Conservation (phyloP, 2,329 filamentous ascomycete species). For the Aspergillus niger region DNA sequence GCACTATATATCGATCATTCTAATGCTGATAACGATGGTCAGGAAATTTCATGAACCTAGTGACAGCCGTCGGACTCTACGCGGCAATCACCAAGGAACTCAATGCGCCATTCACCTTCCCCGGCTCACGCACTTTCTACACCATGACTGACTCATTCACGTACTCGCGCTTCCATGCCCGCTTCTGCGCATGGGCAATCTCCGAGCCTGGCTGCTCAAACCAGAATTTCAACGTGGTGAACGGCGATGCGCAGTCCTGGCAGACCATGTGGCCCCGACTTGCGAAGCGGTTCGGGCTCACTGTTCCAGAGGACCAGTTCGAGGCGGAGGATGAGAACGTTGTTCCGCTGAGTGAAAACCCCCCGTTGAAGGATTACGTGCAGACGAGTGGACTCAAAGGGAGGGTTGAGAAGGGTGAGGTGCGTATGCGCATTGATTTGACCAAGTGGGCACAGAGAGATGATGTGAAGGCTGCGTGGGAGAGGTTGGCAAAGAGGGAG, state of each 20-base stretch:
- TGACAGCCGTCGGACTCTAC: conserved; percentile 46
- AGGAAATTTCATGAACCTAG: conserved; percentile 48
- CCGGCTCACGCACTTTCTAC: conserved; percentile 37
- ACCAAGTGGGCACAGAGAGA: background rate
- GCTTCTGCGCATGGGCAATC: conserved; percentile 42
- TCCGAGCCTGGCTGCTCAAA: conserved; percentile 34
- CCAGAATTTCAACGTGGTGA: conserved; percentile 47
- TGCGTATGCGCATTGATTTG: background rate
- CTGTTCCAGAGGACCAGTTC: conserved; percentile 23
- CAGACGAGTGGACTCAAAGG: background rate
- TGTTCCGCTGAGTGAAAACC: background rate
- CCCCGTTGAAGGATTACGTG: background rate
- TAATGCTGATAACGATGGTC: conserved; percentile 1
- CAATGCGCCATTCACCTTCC: conserved; percentile 35
- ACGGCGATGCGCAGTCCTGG: conserved; percentile 43
- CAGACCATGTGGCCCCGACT: conserved; percentile 47
- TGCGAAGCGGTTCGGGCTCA: conserved; percentile 37
- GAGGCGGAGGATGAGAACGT: background rate
- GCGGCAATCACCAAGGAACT: conserved; percentile 33
- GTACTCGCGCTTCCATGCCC: conserved; percentile 36
- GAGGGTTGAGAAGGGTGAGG: background rate
- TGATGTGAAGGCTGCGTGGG: background rate
- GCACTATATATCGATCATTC: background rate
- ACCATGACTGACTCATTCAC: conserved; percentile 39
- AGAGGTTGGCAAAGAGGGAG: background rate